Conservation (phyloP, 1,284 basidiomycete genomes). For the Trichosporon asahii region DNA sequence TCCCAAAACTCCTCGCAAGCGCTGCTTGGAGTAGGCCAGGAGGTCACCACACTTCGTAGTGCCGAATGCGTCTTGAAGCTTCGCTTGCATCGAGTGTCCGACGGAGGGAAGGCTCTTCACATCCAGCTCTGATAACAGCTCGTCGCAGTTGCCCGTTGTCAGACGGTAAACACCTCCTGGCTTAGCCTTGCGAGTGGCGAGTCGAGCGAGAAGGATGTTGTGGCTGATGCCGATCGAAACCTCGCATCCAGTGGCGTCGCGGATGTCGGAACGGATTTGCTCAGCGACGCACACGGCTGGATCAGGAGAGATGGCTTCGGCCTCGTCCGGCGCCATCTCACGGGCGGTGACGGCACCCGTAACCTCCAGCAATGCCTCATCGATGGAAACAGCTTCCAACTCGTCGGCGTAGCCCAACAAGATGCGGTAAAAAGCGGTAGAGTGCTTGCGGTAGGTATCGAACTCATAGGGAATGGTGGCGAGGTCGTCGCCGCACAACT, state of each 20-base stretch:
- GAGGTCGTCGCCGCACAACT: constrained; percentile 61
- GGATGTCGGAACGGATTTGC: constrained; percentile 71
- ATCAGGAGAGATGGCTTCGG: constrained; percentile 20
- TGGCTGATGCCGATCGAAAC: constrained; percentile 87
- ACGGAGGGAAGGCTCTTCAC: constrained; percentile 87
- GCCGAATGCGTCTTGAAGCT: constrained; percentile 67
- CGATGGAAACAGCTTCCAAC: constrained; percentile 90
- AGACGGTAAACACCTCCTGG: constrained; percentile 73
- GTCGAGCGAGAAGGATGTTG: constrained; percentile 86
- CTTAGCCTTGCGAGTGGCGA: constrained; percentile 88
- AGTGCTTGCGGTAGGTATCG: constrained; percentile 73
- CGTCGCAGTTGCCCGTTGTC: constrained; percentile 54
- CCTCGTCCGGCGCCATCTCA: constrained; percentile 44
- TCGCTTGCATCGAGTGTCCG: constrained; percentile 68
- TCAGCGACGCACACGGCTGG: constrained; percentile 75
- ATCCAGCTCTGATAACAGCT: constrained; percentile 68
- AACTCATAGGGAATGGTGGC: constrained; percentile 68
- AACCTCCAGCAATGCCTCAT: constrained; percentile 91
- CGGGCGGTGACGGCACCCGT: constrained; percentile 59
- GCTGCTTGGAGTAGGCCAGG: constrained; percentile 61
- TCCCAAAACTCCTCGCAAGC: constrained; percentile 71
- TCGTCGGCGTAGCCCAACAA: constrained; percentile 85
- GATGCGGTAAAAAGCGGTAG: constrained; percentile 84
- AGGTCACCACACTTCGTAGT: constrained; percentile 67
- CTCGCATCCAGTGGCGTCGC: constrained; percentile 75